Conservation (phyloP, 2,329 filamentous ascomycete species). For the Aspergillus pseudoviridinutans region DNA sequence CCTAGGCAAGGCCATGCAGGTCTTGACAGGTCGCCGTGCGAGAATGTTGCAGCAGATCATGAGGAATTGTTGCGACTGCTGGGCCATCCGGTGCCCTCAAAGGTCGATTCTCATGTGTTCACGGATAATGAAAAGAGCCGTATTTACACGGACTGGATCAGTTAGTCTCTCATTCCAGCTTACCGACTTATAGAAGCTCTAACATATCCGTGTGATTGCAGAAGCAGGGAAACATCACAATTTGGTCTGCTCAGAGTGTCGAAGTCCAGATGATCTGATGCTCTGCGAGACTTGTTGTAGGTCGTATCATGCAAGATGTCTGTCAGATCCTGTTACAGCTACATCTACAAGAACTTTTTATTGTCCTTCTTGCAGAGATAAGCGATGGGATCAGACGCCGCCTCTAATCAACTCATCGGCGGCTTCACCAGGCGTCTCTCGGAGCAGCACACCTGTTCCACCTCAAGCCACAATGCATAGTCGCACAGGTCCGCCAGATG, state of each 20-base stretch:
- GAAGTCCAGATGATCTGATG: slow-evolving; percentile 22
- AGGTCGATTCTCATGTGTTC: neutral
- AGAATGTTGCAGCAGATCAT: neutral
- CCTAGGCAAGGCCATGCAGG: neutral
- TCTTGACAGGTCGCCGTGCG: neutral
- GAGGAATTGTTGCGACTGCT: neutral
- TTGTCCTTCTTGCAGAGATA: slow-evolving; percentile 24
- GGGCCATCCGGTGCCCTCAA: neutral
- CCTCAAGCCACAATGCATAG: neutral
- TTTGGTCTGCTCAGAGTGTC: slow-evolving; percentile 27
- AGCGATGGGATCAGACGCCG: slow-evolving; percentile 20
- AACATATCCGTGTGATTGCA: neutral
- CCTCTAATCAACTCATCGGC: slow-evolving; percentile 8
- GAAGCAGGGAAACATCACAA: slow-evolving; percentile 28
- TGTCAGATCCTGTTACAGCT: slow-evolving; percentile 6
- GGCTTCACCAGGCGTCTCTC: slow-evolving; percentile 8
- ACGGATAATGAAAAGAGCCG: slow-evolving; percentile 16
- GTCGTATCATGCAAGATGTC: slow-evolving; percentile 26
- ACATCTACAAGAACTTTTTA: slow-evolving; percentile 12
- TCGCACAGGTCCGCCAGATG: neutral
- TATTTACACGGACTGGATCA: slow-evolving; percentile 29
- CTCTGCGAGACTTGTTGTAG: slow-evolving; percentile 29
- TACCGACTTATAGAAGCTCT: neutral
- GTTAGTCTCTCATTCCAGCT: slow-evolving; percentile 10
- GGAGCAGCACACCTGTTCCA: slow-evolving; percentile 6